phyloP scores from a whole-genome alignment of 2,329 filamentous ascomycete species.

The Aspergillus felis region DNA sequence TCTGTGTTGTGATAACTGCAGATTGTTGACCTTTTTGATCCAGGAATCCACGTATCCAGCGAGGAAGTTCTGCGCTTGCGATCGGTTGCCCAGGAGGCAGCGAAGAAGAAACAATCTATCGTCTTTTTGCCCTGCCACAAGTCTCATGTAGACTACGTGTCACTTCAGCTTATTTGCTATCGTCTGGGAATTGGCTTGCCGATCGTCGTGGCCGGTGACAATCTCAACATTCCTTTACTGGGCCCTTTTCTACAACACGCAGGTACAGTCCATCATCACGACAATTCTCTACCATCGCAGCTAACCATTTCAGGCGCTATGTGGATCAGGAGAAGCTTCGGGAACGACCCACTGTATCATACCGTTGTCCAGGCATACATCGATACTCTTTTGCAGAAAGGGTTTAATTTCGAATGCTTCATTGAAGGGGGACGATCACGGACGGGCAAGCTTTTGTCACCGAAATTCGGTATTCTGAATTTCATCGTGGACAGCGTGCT shows the following conservation, averaged over 20 bases:
- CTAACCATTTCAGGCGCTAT: slow-evolving; percentile 61
- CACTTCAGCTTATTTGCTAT: slow-evolving; percentile 92
- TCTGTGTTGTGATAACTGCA: not conserved
- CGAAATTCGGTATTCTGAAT: slow-evolving; percentile 91
- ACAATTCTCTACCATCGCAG: not conserved
- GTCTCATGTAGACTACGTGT: slow-evolving; percentile 95
- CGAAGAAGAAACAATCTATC: slow-evolving; percentile 86
- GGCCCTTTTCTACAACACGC: slow-evolving; percentile 90
- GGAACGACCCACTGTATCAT: slow-evolving; percentile 83
- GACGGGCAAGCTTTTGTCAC: slow-evolving; percentile 87
- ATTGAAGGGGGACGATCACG: slow-evolving; percentile 91
- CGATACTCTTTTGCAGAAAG: slow-evolving; percentile 82
- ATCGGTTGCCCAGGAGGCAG: slow-evolving; percentile 76
- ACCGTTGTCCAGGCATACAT: slow-evolving; percentile 96
- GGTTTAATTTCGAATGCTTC: slow-evolving; percentile 95
- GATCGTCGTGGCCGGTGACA: slow-evolving; percentile 91
- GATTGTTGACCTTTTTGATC: slow-evolving; percentile 3
- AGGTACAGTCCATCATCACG: slow-evolving; percentile 41
- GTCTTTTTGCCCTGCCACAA: slow-evolving; percentile 93
- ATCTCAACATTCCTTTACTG: slow-evolving; percentile 88
- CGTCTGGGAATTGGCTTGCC: slow-evolving; percentile 83
- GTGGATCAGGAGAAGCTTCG: slow-evolving; percentile 92
- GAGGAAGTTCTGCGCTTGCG: slow-evolving; percentile 84
- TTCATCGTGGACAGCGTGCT: slow-evolving; percentile 89
- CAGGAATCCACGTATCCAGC: slow-evolving; percentile 84